Evolutionary conservation across 2,329 filamentous ascomycete genomes (phyloP).

Genomic region (Metarhizium sp.): DNA sequence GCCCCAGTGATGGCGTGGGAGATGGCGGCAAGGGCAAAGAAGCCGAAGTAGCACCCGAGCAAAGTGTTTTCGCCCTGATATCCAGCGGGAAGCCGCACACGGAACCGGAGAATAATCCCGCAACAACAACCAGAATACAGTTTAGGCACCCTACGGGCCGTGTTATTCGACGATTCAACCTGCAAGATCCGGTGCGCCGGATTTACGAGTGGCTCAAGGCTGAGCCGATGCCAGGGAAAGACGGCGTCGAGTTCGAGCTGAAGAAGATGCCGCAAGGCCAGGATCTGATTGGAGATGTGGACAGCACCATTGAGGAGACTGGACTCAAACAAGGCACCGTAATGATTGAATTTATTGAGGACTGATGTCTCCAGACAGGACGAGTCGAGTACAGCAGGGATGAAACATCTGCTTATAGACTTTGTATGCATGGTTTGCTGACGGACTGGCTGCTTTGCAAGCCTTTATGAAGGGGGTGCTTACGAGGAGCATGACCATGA

Average conservation of each 20-base stretch:
- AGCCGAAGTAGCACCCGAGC: slow-evolving; percentile 26
- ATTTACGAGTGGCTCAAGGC: slow-evolving; percentile 98
- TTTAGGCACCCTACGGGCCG: slow-evolving; percentile 80
- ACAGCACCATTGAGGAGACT: slow-evolving; percentile 66
- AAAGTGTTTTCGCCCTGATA: slow-evolving; percentile 59
- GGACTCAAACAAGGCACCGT: slow-evolving; percentile 88
- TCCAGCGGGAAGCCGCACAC: slow-evolving; percentile 61
- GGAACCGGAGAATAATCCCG: slow-evolving; percentile 65
- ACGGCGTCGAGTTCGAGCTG: slow-evolving; percentile 73
- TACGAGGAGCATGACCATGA: background rate
- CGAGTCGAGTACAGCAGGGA: background rate
- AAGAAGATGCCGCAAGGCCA: slow-evolving; percentile 69
- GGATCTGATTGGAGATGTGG: slow-evolving; percentile 70
- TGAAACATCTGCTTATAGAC: background rate
- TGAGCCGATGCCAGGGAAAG: slow-evolving; percentile 70
- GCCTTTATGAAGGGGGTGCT: background rate
- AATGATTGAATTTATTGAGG: slow-evolving; percentile 83
- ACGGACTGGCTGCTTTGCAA: background rate
- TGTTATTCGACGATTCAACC: slow-evolving; percentile 75
- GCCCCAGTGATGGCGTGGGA: slow-evolving; percentile 10
- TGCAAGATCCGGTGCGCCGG: slow-evolving; percentile 66
- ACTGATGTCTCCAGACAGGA: slow-evolving; percentile 17
- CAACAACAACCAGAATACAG: slow-evolving; percentile 78
- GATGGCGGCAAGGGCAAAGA: slow-evolving; percentile 37
- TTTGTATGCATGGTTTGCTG: background rate